Evolutionary conservation across 345 rosid species (phyloP), one percentile per base, ranked within the genome.

Genomic region (Ceriops zippeliana): DNA sequence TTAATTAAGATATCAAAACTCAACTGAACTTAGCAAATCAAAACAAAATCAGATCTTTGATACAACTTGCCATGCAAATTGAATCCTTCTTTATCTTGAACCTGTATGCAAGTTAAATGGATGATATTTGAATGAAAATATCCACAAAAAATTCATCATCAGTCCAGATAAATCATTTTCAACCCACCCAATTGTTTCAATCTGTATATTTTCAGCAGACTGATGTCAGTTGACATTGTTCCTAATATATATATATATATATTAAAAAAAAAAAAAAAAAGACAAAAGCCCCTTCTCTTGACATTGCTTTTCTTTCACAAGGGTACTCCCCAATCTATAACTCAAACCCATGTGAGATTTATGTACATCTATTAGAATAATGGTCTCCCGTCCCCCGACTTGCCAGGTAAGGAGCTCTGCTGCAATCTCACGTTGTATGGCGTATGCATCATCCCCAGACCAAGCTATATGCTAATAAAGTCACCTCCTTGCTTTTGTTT

Each of bases 311-410:
- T 65, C 47, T 65, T 58, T 58, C 46, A 32, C 22, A 49, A 59
- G 19, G 34, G 9, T 5, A 28, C 49, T 42, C 17, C 27, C 17
- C 61, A 35, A 66, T 61, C 72, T 74, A 68, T 74, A 68, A 66
- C 69, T 57, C 66, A 49, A 69, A 74, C 57, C 73, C 65, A 63
- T 47, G 60, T 56, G 31, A 68, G 63, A 67, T 61, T 34, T 68
- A 74, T 74, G 61, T 75, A 68, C 73, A 69, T n/a, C 16, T 42
- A 63, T 21, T 17, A 26, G 49, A 69, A 34, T 42, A 63, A 58
- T 54, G 49, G 61, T 7, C 64, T 63, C 52, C 73, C 58, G 31
- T 15, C 31, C 68, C 31, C 68, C 65, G 17, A 63, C 65, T 51
- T 75, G 61, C 46, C 16, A 49, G 73, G 52, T 46, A 56, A 67